These are phyloP conservation scores for Pseudogymnoascus sp. DNA, from an alignment of 2,329 filamentous ascomycete species.

Conservation along the genomic window DNA sequence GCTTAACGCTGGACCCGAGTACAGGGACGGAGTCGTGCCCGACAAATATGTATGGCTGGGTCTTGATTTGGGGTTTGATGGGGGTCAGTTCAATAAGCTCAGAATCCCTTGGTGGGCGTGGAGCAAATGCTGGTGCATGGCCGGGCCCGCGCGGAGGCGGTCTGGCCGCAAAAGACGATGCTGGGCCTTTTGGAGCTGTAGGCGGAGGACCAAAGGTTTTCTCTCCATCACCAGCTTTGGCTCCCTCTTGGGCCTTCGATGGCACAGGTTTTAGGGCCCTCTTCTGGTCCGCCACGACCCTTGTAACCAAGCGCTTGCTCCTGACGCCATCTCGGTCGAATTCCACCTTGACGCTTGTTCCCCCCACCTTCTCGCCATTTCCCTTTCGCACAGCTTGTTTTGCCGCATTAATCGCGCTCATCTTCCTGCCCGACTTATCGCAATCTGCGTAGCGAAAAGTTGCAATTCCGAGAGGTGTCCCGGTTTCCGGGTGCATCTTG, in stretches of 20 bases:
- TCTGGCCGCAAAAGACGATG: slow-evolving; percentile 39
- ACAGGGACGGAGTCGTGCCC: slow-evolving; percentile 81
- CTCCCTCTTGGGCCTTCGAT: slow-evolving; percentile 24
- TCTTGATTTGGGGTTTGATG: slow-evolving; percentile 60
- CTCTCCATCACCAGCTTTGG: slow-evolving; percentile 31
- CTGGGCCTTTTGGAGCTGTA: slow-evolving; percentile 76
- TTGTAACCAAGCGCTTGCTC: slow-evolving; percentile 70
- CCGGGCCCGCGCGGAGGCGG: not conserved
- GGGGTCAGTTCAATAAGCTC: slow-evolving; percentile 43
- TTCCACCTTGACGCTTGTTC: slow-evolving; percentile 69
- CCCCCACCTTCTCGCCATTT: slow-evolving; percentile 71
- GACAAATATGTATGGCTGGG: slow-evolving; percentile 85
- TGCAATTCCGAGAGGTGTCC: slow-evolving; percentile 87
- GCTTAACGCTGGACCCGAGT: slow-evolving; percentile 72
- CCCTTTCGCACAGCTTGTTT: slow-evolving; percentile 70
- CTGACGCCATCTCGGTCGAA: slow-evolving; percentile 82
- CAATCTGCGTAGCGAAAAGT: slow-evolving; percentile 78
- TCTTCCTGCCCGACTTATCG: slow-evolving; percentile 30
- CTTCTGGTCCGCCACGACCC: slow-evolving; percentile 59
- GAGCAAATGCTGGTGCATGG: slow-evolving; percentile 1
- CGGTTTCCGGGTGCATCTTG: slow-evolving; percentile 89
- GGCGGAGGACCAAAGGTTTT: slow-evolving; percentile 60
- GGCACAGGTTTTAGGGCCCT: slow-evolving; percentile 23
- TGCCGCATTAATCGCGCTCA: slow-evolving; percentile 71
- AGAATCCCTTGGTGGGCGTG: slow-evolving; percentile 22